phyloP scores from a whole-genome alignment of 805 yeast species.

The Barnettozyma vustinii region DNA sequence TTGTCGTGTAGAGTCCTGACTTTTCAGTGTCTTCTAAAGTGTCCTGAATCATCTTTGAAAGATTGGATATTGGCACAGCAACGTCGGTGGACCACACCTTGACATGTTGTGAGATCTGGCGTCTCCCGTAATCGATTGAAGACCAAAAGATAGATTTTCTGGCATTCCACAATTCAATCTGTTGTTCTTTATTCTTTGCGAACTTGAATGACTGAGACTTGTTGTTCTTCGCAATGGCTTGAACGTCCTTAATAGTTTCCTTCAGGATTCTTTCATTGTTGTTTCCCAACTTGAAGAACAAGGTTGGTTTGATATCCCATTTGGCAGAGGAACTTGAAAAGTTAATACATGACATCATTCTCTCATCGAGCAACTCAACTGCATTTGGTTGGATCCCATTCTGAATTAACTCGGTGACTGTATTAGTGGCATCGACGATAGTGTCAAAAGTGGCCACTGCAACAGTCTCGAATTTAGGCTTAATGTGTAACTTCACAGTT shows the following conservation, averaged over 20 bases:
- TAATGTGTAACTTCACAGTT: conserved; percentile 61
- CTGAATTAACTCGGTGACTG: conserved; percentile 55
- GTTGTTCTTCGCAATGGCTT: conserved; percentile 43
- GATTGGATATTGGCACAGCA: conserved; percentile 69
- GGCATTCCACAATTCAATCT: conserved; percentile 65
- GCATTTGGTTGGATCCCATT: conserved; percentile 64
- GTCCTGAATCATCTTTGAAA: conserved; percentile 55
- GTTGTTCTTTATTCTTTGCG: conserved; percentile 53
- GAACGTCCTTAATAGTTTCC: conserved; percentile 40
- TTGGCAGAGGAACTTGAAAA: conserved; percentile 45
- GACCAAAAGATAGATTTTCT: conserved; percentile 65
- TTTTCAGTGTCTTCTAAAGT: conserved; percentile 54
- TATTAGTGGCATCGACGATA: conserved; percentile 63
- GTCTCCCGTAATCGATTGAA: conserved; percentile 57
- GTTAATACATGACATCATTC: conserved; percentile 61
- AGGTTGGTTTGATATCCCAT: conserved; percentile 53
- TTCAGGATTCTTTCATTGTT: conserved; percentile 32
- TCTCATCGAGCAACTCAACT: conserved; percentile 65
- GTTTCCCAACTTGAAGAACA: conserved; percentile 60
- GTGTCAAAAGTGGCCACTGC: conserved; percentile 65
- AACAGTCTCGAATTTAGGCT: conserved; percentile 58
- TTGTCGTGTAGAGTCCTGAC: conserved; percentile 50
- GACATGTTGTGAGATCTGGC: conserved; percentile 38
- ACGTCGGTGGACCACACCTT: conserved; percentile 73
- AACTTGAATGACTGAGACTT: conserved; percentile 49